Percentiles rank a stretch among this genome's conserved stretches.
These are phyloP conservation scores for Hippophae tibetana DNA, from an alignment of 306 rosid genomes.

Conservation along the genomic window DNA sequence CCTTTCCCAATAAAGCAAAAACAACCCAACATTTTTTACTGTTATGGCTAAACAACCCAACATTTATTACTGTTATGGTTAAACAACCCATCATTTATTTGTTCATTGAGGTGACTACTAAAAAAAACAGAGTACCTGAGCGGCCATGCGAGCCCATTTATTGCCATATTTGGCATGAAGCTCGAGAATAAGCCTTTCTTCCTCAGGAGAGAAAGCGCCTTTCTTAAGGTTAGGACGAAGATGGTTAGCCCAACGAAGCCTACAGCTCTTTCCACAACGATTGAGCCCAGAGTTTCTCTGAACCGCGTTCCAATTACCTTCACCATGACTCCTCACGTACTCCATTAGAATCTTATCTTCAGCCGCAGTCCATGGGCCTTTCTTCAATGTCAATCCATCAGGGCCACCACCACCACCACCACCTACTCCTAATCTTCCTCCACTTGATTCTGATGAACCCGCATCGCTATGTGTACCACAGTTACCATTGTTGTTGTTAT, in stretches of 20 bases:
- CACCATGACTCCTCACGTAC: conserved; percentile 75
- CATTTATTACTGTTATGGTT: no score
- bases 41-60: neutral
- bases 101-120: neutral
- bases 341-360: conserved; percentile 70
- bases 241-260: conserved; percentile 95
- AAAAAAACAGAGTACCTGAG: conserved; percentile 33
- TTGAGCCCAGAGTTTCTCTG: conserved; percentile 58
- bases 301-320: conserved; percentile 85
- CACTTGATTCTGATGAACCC: conserved; percentile 8
- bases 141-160: conserved; percentile 98
- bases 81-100: neutral
- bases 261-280: conserved; percentile 88
- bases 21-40: neutral
- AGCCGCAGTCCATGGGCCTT: conserved; percentile 82
- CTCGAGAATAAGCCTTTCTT: conserved; percentile 65
- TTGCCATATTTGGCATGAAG: conserved; percentile 77
- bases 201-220: conserved; percentile 62
- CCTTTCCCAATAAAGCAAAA: neutral
- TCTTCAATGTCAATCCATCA: conserved; percentile 35
- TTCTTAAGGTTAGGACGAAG: conserved; percentile 73
- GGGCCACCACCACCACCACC: conserved; percentile 6
- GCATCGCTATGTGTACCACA: conserved; percentile 18
- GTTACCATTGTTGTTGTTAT: neutral
- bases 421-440: conserved; percentile 2